A percentile compares a stretch with the other conserved stretches of the same genome.
phyloP scores from a whole-genome alignment of 306 rosid genomes.

The Morella rubra region DNA sequence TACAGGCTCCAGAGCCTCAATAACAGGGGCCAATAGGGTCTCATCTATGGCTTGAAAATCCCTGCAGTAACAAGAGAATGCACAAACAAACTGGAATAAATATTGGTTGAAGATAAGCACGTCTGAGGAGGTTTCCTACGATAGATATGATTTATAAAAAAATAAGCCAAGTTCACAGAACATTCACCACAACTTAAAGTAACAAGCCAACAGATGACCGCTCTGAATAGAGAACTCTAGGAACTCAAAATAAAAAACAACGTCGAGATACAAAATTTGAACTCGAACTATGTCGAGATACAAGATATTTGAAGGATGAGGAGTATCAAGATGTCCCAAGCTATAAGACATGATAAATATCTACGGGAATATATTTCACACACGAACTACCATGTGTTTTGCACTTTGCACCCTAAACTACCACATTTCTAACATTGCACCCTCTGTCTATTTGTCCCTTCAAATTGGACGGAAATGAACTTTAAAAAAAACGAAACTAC shows the following conservation, averaged over 20 bases:
- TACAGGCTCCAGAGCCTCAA: constrained; percentile 69
- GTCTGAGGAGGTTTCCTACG: constrained; percentile 11
- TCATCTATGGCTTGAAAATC: constrained; percentile 61
- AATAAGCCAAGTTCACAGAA: not conserved
- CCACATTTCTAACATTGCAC: too few relatives aligned
- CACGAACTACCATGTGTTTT: too few relatives aligned
- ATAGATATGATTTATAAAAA: not conserved
- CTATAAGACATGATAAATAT: not conserved
- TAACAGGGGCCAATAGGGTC: constrained; percentile 64
- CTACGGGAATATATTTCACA: not conserved
- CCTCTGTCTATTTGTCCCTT: too few relatives aligned
- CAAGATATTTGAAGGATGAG: too few relatives aligned
- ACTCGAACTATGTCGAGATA: too few relatives aligned
- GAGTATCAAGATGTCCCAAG: too few relatives aligned
- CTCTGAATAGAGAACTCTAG: not conserved
- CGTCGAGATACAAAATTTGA: too few relatives aligned
- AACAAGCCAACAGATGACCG: too few relatives aligned
- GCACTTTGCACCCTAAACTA: too few relatives aligned
- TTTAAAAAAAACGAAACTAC: too few relatives aligned
- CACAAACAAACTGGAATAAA: not conserved
- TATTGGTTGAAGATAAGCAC: constrained; percentile 13
- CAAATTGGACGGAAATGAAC: too few relatives aligned
- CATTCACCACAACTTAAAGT: not conserved
- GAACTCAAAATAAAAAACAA: not conserved
- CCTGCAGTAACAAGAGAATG: constrained; percentile 50